Evolutionary conservation across 1,284 basidiomycete genomes (phyloP), one percentile per base, ranked within the genome.

Genomic region (Rhodotorula sp.): DNA sequence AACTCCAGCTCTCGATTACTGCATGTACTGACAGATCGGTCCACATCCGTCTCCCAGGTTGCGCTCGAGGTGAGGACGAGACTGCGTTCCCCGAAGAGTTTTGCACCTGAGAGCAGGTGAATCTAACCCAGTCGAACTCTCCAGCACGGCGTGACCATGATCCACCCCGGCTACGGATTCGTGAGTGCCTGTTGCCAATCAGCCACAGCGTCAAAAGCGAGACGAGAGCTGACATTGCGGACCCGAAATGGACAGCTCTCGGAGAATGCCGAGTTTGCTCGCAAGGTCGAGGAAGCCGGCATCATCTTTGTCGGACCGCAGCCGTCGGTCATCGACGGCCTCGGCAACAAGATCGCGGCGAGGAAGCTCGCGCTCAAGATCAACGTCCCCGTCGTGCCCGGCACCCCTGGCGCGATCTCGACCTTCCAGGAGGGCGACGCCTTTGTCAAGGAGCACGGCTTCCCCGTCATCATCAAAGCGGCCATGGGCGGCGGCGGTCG

Each of bases 131-230:
- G 7, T 3, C 10, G 7, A 29, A 29, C 10, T 26, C 5, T 31
- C 5, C 57, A 72, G 70, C 70, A 74, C 83, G 93, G 92, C 56
- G 96, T 99, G 56, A 95, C 99, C 82, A 98, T 99, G 96, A 99
- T 99, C 81, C 97, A 98, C 83, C 95, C 95, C 23, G 95, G 93
- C 71, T 99, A 99, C 81, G 96, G 96, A 71, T 99, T 98, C 88
- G 85, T 99, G 23, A 62, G 61, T 49, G 34, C 12, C 39, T 31
- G 29, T 29, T 29, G 29, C 29, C 29, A 29, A 3, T 29, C 29
- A 29, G 29, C 29, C 29, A 29, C 29, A 29, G 29, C 29, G 29
- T 29, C 29, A 29, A 29, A 29, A 29, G 31, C 57, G 57, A 20
- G 39, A 39, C 8, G 7, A 10, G 7, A 23, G 14, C 34, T 18